phyloP scores from a whole-genome alignment of 225 moss, liverwort and hornwort species.

The Pleurozium schreberi region DNA sequence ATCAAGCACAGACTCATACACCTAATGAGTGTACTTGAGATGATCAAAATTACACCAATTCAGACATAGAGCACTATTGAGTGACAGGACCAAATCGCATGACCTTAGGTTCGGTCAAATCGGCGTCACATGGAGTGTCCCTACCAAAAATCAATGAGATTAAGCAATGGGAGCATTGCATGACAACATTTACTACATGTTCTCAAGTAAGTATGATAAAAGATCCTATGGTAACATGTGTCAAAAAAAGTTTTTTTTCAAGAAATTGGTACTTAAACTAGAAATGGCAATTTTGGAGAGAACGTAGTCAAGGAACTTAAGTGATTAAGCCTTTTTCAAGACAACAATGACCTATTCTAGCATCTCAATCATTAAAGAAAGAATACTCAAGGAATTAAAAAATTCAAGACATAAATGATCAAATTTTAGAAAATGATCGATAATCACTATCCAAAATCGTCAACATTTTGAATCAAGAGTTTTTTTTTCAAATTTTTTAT shows the following conservation, averaged over 20 bases:
- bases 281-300: too few relatives aligned
- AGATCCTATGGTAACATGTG: too few relatives aligned
- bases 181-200: background rate
- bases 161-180: background rate
- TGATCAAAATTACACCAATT: background rate
- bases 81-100: background rate
- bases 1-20: background rate
- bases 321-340: background rate
- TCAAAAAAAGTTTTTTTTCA: too few relatives aligned
- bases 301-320: too few relatives aligned
- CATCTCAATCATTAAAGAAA: background rate
- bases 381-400: background rate
- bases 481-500: background rate
- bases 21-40: background rate
- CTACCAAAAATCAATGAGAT: background rate
- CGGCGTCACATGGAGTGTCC: background rate
- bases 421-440: too few relatives aligned
- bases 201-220: too few relatives aligned
- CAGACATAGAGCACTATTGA: background rate
- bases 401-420: background rate
- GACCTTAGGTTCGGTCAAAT: background rate
- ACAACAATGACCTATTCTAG: background rate
- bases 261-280: too few relatives aligned
- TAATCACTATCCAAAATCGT: rapidly evolving
- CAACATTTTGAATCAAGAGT: rapidly evolving